phyloP scores from a whole-genome alignment of 2,329 filamentous ascomycete genomes.

The Colletotrichum cordylinicola region DNA sequence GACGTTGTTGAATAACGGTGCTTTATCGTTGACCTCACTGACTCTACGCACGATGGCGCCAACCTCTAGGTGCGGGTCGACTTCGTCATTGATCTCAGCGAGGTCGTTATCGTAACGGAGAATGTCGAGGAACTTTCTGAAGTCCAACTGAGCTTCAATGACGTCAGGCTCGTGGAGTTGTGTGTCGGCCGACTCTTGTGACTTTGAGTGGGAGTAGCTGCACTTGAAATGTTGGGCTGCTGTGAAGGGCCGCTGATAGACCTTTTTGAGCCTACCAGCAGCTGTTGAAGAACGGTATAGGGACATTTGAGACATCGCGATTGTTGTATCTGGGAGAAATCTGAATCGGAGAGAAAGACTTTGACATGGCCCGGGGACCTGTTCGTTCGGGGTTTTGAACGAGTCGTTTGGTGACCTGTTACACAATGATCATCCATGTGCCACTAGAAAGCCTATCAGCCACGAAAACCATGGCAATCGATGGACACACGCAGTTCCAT shows the following conservation, averaged over 20 bases:
- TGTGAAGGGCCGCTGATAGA: background rate
- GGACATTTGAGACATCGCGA: background rate
- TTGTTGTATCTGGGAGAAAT: background rate
- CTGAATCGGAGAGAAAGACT: background rate
- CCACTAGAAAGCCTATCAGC: background rate
- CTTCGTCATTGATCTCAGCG: slow-evolving; percentile 45
- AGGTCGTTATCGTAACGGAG: slow-evolving; percentile 48
- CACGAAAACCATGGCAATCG: background rate
- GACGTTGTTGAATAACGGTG: slow-evolving; percentile 57
- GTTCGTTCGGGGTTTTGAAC: background rate
- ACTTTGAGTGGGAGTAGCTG: background rate
- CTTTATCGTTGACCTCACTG: slow-evolving; percentile 50
- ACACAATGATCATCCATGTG: background rate
- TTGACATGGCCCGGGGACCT: background rate
- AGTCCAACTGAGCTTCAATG: slow-evolving; percentile 32
- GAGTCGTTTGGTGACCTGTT: background rate
- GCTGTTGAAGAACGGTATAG: background rate
- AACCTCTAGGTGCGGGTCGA: slow-evolving; percentile 50
- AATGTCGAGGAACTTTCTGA: slow-evolving; percentile 50
- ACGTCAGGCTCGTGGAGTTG: background rate
- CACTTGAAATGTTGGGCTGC: background rate
- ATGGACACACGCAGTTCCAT: background rate
- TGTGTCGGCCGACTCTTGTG: background rate
- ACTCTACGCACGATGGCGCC: slow-evolving; percentile 51
- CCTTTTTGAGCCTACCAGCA: background rate